A percentile compares a stretch with the other conserved stretches of the same genome.
These are phyloP conservation scores for Emericellopsis atlantica DNA, from an alignment of 2,329 filamentous ascomycete species.

Conservation along the genomic window DNA sequence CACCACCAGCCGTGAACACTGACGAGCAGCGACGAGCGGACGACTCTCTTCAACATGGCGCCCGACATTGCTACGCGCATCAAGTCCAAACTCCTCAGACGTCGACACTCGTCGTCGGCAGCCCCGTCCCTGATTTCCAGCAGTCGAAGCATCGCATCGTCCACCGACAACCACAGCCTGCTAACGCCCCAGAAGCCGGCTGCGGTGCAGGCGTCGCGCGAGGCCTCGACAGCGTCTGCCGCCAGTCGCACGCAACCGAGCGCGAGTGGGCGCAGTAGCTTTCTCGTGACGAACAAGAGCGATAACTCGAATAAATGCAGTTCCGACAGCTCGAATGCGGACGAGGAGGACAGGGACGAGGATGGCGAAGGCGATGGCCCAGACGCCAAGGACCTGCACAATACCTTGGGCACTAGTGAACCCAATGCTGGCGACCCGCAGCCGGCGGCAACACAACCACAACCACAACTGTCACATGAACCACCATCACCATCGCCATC, in stretches of 20 bases:
- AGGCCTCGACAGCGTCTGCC: neutral
- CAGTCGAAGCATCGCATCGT: conserved; percentile 4
- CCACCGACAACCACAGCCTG: conserved; percentile 1
- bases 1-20: too few relatives aligned
- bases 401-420: neutral
- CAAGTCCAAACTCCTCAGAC: conserved; percentile 4
- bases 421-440: conserved; percentile 1
- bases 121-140: conserved; percentile 4
- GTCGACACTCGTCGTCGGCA: conserved; percentile 4
- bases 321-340: conserved; percentile 2
- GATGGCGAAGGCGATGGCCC: too few relatives aligned
- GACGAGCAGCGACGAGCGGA: neutral
- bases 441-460: neutral
- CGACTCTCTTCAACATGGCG: conserved; percentile 12
- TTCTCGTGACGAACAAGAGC: neutral
- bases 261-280: neutral
- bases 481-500: conserved; percentile 5
- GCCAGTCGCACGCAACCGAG: neutral
- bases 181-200: neutral
- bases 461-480: neutral
- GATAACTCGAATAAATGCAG: neutral
- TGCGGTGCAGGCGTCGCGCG: neutral
- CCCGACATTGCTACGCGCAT: conserved; percentile 5
- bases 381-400: too few relatives aligned
- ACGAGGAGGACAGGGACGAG: neutral